Percentiles rank a stretch among this genome's conserved stretches.
Conservation (phyloP, 2,329 filamentous ascomycete species). For the Diplodia sapinea region DNA sequence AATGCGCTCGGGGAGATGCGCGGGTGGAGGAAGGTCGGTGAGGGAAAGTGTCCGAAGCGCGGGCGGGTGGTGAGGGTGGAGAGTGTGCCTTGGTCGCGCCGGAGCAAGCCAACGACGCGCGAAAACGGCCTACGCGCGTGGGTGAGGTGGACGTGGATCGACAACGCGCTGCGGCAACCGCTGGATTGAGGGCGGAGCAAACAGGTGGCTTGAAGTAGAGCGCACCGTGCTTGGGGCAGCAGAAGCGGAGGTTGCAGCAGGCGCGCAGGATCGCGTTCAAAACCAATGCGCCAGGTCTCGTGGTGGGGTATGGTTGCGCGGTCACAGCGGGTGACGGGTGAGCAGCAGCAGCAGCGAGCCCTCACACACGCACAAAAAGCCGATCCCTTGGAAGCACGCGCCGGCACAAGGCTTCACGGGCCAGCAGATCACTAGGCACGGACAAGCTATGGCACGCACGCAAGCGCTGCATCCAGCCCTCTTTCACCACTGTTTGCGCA, state of each 20-base stretch:
- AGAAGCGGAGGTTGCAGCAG: slow-evolving; percentile 4
- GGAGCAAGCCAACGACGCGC: slow-evolving; percentile 2
- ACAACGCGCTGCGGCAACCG: background rate
- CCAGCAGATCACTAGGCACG: background rate
- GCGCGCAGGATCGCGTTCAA: background rate
- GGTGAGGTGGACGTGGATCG: background rate
- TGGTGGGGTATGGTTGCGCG: slow-evolving; percentile 11
- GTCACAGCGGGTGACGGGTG: background rate
- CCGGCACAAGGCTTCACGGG: no score
- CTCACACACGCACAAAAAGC: background rate
- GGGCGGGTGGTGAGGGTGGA: background rate
- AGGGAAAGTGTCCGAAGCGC: background rate
- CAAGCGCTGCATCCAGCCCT: background rate
- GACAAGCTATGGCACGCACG: slow-evolving; percentile 3
- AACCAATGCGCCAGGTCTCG: slow-evolving; percentile 4
- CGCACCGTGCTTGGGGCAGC: background rate
- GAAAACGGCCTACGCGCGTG: background rate
- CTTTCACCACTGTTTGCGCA: background rate
- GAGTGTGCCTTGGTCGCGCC: slow-evolving; percentile 2
- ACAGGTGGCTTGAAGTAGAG: background rate
- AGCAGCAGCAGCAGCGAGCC: background rate
- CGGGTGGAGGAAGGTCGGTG: slow-evolving; percentile 33
- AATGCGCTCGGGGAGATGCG: slow-evolving; percentile 7
- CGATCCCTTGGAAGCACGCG: background rate
- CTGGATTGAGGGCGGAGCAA: background rate